Conservation (phyloP, 1,284 basidiomycete species). For the Leccinum holopus region DNA sequence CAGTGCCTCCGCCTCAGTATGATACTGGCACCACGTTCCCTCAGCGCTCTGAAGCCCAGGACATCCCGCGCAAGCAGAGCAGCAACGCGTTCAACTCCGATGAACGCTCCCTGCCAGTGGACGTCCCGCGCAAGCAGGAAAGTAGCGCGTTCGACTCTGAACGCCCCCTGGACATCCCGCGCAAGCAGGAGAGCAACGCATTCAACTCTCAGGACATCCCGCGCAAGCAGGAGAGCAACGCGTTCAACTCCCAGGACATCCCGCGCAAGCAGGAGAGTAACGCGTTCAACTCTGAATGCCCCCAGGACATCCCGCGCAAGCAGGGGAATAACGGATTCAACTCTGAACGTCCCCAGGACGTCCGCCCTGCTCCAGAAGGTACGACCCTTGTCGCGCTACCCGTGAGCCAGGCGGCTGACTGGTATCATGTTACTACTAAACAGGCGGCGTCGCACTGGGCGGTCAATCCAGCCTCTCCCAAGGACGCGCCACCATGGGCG, state of each 20-base stretch:
- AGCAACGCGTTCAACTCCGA: too few relatives aligned
- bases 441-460: conserved; percentile 24
- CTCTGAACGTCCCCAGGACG: conserved; percentile 42
- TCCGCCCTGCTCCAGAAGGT: conserved; percentile 42
- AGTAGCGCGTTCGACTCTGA: conserved; percentile 38
- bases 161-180: conserved; percentile 23
- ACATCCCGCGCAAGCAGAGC: neutral
- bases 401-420: neutral
- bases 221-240: conserved; percentile 11
- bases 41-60: neutral
- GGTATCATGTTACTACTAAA: neutral
- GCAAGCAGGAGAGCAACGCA: conserved; percentile 12
- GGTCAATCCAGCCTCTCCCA: conserved; percentile 43
- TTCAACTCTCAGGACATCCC: too few relatives aligned
- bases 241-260: too few relatives aligned
- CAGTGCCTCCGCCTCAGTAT: neutral
- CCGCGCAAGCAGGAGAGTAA: too few relatives aligned
- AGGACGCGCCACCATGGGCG: conserved; percentile 41
- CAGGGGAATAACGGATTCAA: conserved; percentile 37
- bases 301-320: neutral
- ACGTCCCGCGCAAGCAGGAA: conserved; percentile 16
- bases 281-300: too few relatives aligned
- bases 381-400: neutral
- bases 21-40: neutral
- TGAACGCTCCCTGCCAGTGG: conserved; percentile 37